Evolutionary conservation across 2,329 filamentous ascomycete species (phyloP).

Genomic region (Calonectria pseudoturangicola): DNA sequence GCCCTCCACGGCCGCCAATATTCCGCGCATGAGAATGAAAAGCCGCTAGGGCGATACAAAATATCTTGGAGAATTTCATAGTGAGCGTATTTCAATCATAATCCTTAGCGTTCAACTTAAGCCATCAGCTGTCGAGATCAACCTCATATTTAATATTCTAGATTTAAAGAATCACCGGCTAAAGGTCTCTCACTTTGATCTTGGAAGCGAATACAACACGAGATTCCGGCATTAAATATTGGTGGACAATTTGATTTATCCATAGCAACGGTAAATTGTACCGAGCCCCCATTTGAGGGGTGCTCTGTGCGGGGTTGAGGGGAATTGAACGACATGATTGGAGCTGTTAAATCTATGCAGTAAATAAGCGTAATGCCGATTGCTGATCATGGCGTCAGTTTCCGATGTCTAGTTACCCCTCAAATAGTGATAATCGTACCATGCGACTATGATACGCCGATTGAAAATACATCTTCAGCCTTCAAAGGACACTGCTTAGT

Average conservation of each 20-base stretch:
- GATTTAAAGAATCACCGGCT: background rate
- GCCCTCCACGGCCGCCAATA: slow-evolving; percentile 42
- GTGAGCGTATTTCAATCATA: background rate
- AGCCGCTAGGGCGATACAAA: slow-evolving; percentile 33
- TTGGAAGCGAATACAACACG: background rate
- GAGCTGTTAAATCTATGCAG: background rate
- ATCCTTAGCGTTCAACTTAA: too few species aligned
- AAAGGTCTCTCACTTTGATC: background rate
- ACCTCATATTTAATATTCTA: background rate
- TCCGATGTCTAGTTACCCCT: background rate
- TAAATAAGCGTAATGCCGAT: background rate
- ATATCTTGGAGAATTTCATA: slow-evolving; percentile 43
- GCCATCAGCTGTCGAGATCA: background rate
- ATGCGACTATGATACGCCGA: background rate
- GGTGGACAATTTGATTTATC: slow-evolving; percentile 19
- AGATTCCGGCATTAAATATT: background rate
- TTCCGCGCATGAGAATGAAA: slow-evolving; percentile 40
- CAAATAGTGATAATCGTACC: background rate
- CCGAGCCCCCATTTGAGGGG: background rate
- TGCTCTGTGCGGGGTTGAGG: background rate
- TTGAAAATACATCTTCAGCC: background rate
- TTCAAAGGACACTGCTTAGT: too few species aligned
- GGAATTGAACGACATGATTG: background rate
- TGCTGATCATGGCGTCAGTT: background rate
- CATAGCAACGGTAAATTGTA: background rate